A percentile compares a stretch with the other conserved stretches of the same genome.
Conservation (phyloP, 2,329 filamentous ascomycete genomes). For the Didymellaceae sp. region DNA sequence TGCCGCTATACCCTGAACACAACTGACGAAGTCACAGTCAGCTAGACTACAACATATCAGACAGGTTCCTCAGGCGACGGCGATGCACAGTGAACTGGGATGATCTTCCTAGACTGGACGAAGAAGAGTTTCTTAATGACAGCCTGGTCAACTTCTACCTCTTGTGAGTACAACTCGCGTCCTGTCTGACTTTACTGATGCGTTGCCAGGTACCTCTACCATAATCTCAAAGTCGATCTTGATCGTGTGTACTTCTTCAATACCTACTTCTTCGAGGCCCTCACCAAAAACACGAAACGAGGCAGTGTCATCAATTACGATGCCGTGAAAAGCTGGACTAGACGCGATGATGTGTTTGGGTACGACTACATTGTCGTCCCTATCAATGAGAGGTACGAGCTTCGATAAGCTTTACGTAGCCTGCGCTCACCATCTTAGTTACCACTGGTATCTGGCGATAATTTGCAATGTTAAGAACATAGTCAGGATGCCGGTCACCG, state of each 20-base stretch:
- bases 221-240: conserved; percentile 54
- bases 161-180: conserved; percentile 50
- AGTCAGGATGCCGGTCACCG: conserved; percentile 37
- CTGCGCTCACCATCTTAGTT: conserved; percentile 13
- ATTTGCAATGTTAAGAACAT: conserved; percentile 85
- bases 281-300: conserved; percentile 63
- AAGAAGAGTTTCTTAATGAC: conserved; percentile 89
- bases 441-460: conserved; percentile 93
- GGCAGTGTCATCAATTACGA: conserved; percentile 75
- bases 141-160: conserved; percentile 90
- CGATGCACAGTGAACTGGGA: conserved; percentile 62
- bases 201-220: conserved; percentile 33
- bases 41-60: not conserved
- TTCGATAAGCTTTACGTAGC: no score
- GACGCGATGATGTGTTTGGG: conserved; percentile 80
- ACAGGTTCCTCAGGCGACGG: conserved; percentile 6
- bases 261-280: conserved; percentile 85
- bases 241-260: conserved; percentile 86
- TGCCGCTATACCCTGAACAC: no score
- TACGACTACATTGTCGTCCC: conserved; percentile 92
- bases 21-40: not conserved
- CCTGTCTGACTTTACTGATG: not conserved
- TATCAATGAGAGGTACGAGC: conserved; percentile 76
- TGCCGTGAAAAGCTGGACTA: conserved; percentile 86
- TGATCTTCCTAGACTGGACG: conserved; percentile 80